Base-by-base conservation (phyloP, 352 stramenopile species). In the Blastocystis sp. region DNA sequence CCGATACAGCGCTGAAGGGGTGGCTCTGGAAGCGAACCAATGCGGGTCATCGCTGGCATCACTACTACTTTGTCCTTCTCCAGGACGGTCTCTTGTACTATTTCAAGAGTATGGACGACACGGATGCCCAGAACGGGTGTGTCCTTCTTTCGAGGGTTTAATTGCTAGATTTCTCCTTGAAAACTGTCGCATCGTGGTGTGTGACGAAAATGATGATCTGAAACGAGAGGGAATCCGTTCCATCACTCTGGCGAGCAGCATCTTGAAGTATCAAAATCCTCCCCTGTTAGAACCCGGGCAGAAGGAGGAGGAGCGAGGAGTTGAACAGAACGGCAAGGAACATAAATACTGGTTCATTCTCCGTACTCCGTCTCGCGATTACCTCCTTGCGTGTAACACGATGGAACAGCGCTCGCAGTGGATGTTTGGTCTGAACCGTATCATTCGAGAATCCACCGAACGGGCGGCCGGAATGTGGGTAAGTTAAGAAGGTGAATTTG, bases 301-400 rank as follows among this genome's bases (percentile, higher is more conserved):
- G n/a, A 59, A 7, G 9, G 65, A 78, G 49, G 65, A 38, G 27
- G 75, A 24, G 16, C 29, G 72, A 29, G 72, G 59, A 72, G 72
- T 21, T 4, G 72, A 84, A 65, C 34, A 53, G 59, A 24, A 76
- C 16, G 72, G 72, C n/a, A 32, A 69, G n/a, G 75, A 64, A 9
- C 72, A 84, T 27, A 76, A 75, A 40, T 84, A 84, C 38, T 84
- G 54, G 54, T 84, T 84, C 40, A 84, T 84, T n/a, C 6, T 84
- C 34, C 54, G 72, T 21, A 84, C 72, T 14, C 54, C 59, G 14
- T 84, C 72, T 84, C 54, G 72, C 9, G 72, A 84, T n/a, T 84
- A 84, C 32, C 9, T 84, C 4, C 75, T 84, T 84, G 72, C 72
- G 4, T 84, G 72, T 71, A 84, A 84, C 21, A 67, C 46, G 4